Percentiles rank a stretch among this genome's conserved stretches.
Conservation (phyloP, 2,329 filamentous ascomycete genomes). For the Aspergillus eucalypticola region DNA sequence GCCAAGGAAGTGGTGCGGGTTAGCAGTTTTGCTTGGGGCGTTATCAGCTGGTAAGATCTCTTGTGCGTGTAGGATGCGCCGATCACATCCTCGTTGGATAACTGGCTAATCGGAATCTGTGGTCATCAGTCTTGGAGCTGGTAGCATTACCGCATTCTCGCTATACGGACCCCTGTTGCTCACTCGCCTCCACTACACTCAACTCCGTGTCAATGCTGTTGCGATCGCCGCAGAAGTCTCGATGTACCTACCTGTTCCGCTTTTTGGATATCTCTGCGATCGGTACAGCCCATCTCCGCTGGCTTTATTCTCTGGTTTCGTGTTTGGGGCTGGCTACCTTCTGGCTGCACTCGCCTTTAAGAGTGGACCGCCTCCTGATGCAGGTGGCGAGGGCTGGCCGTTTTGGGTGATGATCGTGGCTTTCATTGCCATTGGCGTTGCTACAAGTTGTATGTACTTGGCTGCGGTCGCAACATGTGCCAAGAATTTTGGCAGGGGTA, state of each 20-base stretch:
- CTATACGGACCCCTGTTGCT: slow-evolving; percentile 92
- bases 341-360: slow-evolving; percentile 78
- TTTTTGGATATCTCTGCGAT: slow-evolving; percentile 90
- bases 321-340: slow-evolving; percentile 81
- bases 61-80: neutral
- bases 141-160: slow-evolving; percentile 89
- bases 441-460: slow-evolving; percentile 86
- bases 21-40: slow-evolving; percentile 60
- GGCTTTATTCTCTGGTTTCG: slow-evolving; percentile 67
- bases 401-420: slow-evolving; percentile 82
- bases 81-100: neutral
- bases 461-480: slow-evolving; percentile 90
- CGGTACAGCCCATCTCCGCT: slow-evolving; percentile 78
- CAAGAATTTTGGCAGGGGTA: slow-evolving; percentile 93
- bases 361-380: slow-evolving; percentile 56
- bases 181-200: slow-evolving; percentile 79
- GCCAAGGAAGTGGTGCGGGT: slow-evolving; percentile 55
- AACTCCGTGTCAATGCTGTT: slow-evolving; percentile 88
- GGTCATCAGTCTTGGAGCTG: slow-evolving; percentile 67
- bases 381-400: slow-evolving; percentile 62
- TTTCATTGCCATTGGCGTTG: slow-evolving; percentile 79
- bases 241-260: slow-evolving; percentile 87
- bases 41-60: slow-evolving; percentile 56
- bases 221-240: slow-evolving; percentile 83
- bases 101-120: slow-evolving; percentile 7